phyloP scores from a whole-genome alignment of 2,329 filamentous ascomycete species.

The Arthrobotrys iridis region DNA sequence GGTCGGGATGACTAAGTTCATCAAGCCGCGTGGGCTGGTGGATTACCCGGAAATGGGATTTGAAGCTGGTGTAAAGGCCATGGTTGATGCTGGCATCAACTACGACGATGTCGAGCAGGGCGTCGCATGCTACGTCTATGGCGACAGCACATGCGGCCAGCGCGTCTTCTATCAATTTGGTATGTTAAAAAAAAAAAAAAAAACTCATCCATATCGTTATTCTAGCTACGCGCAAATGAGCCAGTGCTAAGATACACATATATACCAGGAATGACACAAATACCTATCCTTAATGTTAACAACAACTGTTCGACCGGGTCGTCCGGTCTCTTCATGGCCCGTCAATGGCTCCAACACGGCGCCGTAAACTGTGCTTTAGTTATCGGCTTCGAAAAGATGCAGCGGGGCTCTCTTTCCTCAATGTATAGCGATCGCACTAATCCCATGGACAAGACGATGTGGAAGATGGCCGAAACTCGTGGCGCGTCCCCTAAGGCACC shows the following conservation, averaged over 20 bases:
- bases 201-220: too few species aligned
- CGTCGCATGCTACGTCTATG: conserved; percentile 97
- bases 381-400: conserved; percentile 98
- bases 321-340: conserved; percentile 84
- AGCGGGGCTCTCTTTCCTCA: conserved; percentile 81
- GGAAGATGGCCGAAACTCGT: conserved; percentile 84
- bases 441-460: conserved; percentile 75
- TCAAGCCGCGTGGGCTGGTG: conserved; percentile 92
- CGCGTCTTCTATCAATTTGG: conserved; percentile 99
- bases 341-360: conserved; percentile 80
- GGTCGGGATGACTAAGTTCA: conserved; percentile 99
- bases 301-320: conserved; percentile 98
- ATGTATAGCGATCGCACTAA: conserved; percentile 87
- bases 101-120: conserved; percentile 97
- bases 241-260: conserved; percentile 19
- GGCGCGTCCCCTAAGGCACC: conserved; percentile 80
- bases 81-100: conserved; percentile 82
- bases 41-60: conserved; percentile 95
- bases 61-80: conserved; percentile 86
- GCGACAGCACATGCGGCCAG: conserved; percentile 93
- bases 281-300: conserved; percentile 97
- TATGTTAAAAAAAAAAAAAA: conserved; percentile 53
- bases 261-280: conserved; percentile 76
- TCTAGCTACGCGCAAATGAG: too few species aligned
- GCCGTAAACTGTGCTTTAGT: conserved; percentile 89